Percentiles rank a stretch among this genome's conserved stretches.
These are phyloP conservation scores for Quercus glauca DNA, from an alignment of 306 rosid genomes.

Conservation along the genomic window DNA sequence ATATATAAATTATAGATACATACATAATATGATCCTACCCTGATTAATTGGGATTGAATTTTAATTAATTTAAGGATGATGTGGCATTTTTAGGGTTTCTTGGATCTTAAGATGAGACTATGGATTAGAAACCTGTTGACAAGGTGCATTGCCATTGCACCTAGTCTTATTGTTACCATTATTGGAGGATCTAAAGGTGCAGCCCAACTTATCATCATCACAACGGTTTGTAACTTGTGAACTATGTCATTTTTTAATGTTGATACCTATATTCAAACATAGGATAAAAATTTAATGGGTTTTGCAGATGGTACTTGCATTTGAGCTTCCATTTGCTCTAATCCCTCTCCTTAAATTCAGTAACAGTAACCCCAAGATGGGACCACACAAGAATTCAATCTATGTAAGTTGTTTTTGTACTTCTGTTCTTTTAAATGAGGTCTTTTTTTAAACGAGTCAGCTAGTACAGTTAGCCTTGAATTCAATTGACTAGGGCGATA, in stretches of 20 bases:
- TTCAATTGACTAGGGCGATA: no score
- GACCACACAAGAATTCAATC: conserved; percentile 81
- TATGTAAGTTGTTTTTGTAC: conserved; percentile 24
- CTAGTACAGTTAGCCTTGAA: no score
- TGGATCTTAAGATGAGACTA: conserved; percentile 74
- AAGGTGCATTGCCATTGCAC: conserved; percentile 73
- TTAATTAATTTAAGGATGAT: background rate
- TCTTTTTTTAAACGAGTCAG: no score
- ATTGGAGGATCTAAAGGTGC: conserved; percentile 59
- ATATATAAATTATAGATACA: background rate
- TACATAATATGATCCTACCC: background rate
- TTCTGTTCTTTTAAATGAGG: background rate
- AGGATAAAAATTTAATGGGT: background rate
- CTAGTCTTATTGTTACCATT: conserved; percentile 81
- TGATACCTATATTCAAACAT: background rate
- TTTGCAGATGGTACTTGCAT: conserved; percentile 88
- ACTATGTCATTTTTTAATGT: background rate
- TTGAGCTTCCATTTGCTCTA: conserved; percentile 86
- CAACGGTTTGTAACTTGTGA: conserved; percentile 52
- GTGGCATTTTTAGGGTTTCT: conserved; percentile 58
- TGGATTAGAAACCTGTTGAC: conserved; percentile 77
- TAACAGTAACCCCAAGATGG: conserved; percentile 76
- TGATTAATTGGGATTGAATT: background rate
- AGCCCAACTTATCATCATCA: conserved; percentile 56
- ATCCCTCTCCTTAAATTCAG: conserved; percentile 93